Base-by-base conservation (phyloP, 2,329 filamentous ascomycete genomes). In the Aspergillus fumigatiaffinis region DNA sequence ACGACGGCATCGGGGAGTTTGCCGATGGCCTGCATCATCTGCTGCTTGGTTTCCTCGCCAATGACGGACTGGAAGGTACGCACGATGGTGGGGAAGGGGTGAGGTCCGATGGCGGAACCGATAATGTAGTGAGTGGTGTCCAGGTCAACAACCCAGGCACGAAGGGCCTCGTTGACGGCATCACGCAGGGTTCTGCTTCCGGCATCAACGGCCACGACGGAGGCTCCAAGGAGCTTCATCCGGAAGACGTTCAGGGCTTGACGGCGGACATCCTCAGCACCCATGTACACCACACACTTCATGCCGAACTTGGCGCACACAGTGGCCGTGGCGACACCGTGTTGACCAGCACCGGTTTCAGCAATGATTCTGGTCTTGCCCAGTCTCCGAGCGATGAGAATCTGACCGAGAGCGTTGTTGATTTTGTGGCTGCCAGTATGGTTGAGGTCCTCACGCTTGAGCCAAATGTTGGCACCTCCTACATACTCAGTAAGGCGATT, bases 351-450 rank as follows among this genome's bases (percentile, higher is more conserved):
- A 65, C 94, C 94, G 17, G 94, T 99, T 79, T 99, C 94, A 51
- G 94, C 94, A 66, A 99, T 99, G 68, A 99, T 97, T 73, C 92
- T 89, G 5, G 88, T 97, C 84, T 99, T 99, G 52, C 94, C 94
- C 51, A 99, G 78, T 60, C 91, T 83, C 66, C 84, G 84, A 1
- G 94, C 94, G 42, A 99, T 80, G 14, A 99, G 84, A 51, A 97
- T 87, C 76, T 99, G 94, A 2, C 94, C 94, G 8, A 99, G 81
- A 0, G 94, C 94, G 69, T 99, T 99, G 82, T 99, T 99, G 82
- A 99, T 97, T 84, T 99, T 99, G 83, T 99, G 94, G 61, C 90
- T 95, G 64, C 94, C 94, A 8, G 94, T 97, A 74, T 99, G 94
- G 77, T 97, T 97, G 56, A 97, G 81, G 73, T 99, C 94, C 78